Conservation (phyloP, 2,329 filamentous ascomycete genomes). For the Curvularia eragrostidis region DNA sequence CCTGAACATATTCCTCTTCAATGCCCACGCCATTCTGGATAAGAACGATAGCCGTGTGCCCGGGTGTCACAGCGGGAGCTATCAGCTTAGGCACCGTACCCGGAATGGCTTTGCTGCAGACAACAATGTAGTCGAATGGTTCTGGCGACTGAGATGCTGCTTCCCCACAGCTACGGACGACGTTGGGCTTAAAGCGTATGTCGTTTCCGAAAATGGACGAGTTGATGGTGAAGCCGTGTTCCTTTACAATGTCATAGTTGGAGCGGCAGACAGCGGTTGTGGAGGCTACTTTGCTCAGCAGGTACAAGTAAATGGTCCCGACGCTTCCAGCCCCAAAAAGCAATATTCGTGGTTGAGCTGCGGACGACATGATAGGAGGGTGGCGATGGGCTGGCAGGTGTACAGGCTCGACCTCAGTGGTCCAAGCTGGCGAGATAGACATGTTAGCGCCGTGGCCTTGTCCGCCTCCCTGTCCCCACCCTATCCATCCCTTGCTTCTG, state of each 20-base stretch:
- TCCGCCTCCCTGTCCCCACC: no score
- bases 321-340: conserved; percentile 55
- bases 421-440: neutral
- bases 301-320: conserved; percentile 53
- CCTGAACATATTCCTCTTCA: conserved; percentile 60
- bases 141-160: conserved; percentile 32
- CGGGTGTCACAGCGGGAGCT: conserved; percentile 48
- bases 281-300: conserved; percentile 49
- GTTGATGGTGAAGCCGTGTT: conserved; percentile 52
- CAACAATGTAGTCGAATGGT: conserved; percentile 57
- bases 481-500: no score
- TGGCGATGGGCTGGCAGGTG: neutral
- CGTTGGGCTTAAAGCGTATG: conserved; percentile 45
- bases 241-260: conserved; percentile 53
- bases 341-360: conserved; percentile 34
- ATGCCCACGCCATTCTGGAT: conserved; percentile 69
- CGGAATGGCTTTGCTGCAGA: conserved; percentile 57
- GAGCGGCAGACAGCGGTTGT: conserved; percentile 56
- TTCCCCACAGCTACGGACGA: conserved; percentile 47
- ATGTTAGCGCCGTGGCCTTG: neutral
- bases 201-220: conserved; percentile 47
- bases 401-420: neutral
- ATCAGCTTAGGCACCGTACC: conserved; percentile 48
- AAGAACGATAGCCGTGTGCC: conserved; percentile 62
- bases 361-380: conserved; percentile 5